Base-by-base conservation (phyloP, 192 early-diverging fungal species). In the Geranomyces variabilis region DNA sequence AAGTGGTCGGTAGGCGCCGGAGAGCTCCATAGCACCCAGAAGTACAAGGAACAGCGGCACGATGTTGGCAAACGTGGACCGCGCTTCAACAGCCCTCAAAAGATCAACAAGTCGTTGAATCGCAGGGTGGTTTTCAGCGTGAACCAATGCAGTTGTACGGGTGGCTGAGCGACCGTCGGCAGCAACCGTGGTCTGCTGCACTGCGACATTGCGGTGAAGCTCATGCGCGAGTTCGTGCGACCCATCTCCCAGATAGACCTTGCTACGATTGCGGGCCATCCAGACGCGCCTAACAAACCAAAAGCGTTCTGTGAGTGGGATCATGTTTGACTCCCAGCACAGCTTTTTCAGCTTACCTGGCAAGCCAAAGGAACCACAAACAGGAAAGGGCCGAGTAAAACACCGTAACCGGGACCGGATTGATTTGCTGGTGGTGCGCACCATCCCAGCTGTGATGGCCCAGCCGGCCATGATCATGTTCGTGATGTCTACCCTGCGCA, bases 191-290 rank as follows among this genome's bases (percentile, higher is more conserved):
- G 62, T 70, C 14, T 61, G 60, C 58, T 74, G 51, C 17, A 73
- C 79, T 41, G 66, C 69, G n/a, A 77, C 79, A n/a, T 76, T 62
- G 33, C 73, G 61, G 51, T 41, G n/a, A 66, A 62, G 31, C 33
- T 69, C 71, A 51, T 57, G 63, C 13, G 73, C 56, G 44, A 73
- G 71, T 26, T 74, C 71, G 53, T 48, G 41, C n/a, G 74, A 75
- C 21, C 79, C 79, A 44, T 80, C 79, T 1, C 79, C 79, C 28
- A 78, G 56, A 64, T 51, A 78, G 49, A 80, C 59, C 31, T 66
- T 61, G 67, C 75, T 56, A 19, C 65, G 51, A 62, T 77, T 77
- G 47, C 79, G 62, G 31, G 71, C 59, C 28, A 60, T 45, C 76
- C 76, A 80, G 8, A 80, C 79, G 43, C 76, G 70, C 17, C 73